Evolutionary conservation across 305 asterid species (phyloP).

Genomic region (Petunia hybrid): DNA sequence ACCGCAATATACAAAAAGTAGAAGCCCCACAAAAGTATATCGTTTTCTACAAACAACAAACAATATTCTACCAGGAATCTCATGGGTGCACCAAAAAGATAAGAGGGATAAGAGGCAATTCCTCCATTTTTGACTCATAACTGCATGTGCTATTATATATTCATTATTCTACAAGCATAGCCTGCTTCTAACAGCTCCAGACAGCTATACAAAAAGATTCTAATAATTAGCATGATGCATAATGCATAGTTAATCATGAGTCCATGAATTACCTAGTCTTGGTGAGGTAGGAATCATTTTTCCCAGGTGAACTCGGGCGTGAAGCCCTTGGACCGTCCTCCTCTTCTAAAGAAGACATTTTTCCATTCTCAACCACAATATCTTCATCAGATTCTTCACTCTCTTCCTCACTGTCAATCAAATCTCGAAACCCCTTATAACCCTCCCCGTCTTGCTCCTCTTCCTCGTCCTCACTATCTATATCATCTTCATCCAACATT

Average conservation of each 20-base stretch:
- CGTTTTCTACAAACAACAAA: too few species aligned
- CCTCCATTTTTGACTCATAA: neutral
- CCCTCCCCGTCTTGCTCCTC: constrained; percentile 50
- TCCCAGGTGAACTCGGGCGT: constrained; percentile 48
- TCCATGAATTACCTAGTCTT: constrained; percentile 70
- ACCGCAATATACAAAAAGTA: too few species aligned
- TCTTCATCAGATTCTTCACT: constrained; percentile 46
- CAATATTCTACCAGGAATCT: too few species aligned
- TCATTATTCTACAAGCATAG: neutral
- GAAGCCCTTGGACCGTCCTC: constrained; percentile 28
- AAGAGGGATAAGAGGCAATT: too few species aligned
- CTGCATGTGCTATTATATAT: neutral
- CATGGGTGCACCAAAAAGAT: too few species aligned
- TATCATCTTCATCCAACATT: constrained; percentile 55
- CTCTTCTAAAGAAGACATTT: constrained; percentile 11
- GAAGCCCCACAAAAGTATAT: too few species aligned
- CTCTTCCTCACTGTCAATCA: constrained; percentile 47
- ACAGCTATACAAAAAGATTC: constrained; percentile 23
- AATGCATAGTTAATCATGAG: neutral
- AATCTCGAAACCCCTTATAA: constrained; percentile 40
- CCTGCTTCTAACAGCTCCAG: constrained; percentile 8
- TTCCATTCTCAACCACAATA: constrained; percentile 35
- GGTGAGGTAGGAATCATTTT: constrained; percentile 77
- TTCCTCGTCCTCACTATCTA: constrained; percentile 49
- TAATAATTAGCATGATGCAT: neutral